These are phyloP conservation scores for Melanogaster broomeanus DNA, from an alignment of 768 basidiomycete genomes.

Conservation along the genomic window DNA sequence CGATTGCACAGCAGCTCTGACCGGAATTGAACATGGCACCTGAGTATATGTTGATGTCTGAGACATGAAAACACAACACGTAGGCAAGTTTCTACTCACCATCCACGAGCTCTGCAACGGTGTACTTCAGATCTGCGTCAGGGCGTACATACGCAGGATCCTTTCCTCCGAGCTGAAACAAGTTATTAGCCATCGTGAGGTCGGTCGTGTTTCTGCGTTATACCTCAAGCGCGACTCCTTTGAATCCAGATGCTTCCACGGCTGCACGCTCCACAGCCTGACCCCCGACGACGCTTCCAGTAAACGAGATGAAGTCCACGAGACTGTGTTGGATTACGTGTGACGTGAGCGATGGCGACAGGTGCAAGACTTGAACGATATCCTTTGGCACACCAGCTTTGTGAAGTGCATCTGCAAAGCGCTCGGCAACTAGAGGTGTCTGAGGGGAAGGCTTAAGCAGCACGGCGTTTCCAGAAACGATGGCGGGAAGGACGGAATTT, in stretches of 20 bases:
- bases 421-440: slow-evolving; percentile 86
- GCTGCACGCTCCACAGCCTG: slow-evolving; percentile 73
- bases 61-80: not conserved
- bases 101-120: slow-evolving; percentile 86
- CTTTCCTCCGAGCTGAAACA: slow-evolving; percentile 86
- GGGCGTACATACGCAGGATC: slow-evolving; percentile 94
- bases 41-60: slow-evolving; percentile 24
- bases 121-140: slow-evolving; percentile 84
- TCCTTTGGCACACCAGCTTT: slow-evolving; percentile 77
- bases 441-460: slow-evolving; percentile 96
- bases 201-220: not conserved
- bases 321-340: slow-evolving; percentile 62
- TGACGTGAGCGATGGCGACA: slow-evolving; percentile 62
- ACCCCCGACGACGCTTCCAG: slow-evolving; percentile 83
- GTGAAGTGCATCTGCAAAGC: slow-evolving; percentile 67
- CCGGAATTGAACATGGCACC: slow-evolving; percentile 97
- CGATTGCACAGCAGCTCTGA: slow-evolving; percentile 94
- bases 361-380: slow-evolving; percentile 74
- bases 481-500: slow-evolving; percentile 89
- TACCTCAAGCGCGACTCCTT: slow-evolving; percentile 86
- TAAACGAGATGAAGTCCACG: slow-evolving; percentile 88
- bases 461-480: slow-evolving; percentile 89
- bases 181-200: slow-evolving; percentile 11
- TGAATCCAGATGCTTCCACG: slow-evolving; percentile 67
- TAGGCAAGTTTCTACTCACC: slow-evolving; percentile 44